Evolutionary conservation across 2,329 filamentous ascomycete species (phyloP).

Genomic region (Aurifilum marmelostoma): DNA sequence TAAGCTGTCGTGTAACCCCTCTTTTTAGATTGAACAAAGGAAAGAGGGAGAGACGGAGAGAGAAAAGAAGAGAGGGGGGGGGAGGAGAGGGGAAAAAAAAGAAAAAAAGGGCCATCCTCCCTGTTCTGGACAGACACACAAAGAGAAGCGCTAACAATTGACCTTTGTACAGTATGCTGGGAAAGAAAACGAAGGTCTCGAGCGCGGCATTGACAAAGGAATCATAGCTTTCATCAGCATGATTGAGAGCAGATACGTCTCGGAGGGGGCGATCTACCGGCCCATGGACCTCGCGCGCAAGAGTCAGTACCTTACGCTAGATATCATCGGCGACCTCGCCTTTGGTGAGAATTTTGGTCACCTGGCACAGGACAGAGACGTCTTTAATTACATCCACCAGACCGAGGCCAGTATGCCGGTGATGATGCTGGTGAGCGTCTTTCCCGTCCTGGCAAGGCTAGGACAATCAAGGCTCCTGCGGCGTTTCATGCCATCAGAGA

Average conservation of each 20-base stretch:
- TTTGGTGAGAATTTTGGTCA: constrained; percentile 55
- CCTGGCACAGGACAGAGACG: constrained; percentile 48
- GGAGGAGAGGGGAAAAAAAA: no score
- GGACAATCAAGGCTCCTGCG: constrained; percentile 19
- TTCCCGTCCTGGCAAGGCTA: constrained; percentile 28
- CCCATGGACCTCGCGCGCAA: constrained; percentile 54
- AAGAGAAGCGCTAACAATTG: constrained; percentile 16
- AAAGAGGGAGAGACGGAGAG: no score
- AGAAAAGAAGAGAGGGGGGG: no score
- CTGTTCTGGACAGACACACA: neutral
- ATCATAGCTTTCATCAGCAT: constrained; percentile 40
- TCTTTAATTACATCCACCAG: constrained; percentile 30
- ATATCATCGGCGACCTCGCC: constrained; percentile 56
- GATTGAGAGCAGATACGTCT: constrained; percentile 46
- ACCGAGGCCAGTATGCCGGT: constrained; percentile 40
- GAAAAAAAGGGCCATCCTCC: neutral
- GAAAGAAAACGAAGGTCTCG: constrained; percentile 37
- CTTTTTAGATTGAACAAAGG: no score
- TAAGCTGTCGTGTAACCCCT: constrained; percentile 35
- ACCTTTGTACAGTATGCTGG: constrained; percentile 33
- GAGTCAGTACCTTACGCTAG: constrained; percentile 57
- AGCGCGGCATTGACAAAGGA: constrained; percentile 33
- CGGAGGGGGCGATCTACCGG: constrained; percentile 38
- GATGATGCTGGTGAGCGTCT: constrained; percentile 36
- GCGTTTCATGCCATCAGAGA: constrained; percentile 29